Percentiles rank a stretch among this genome's conserved stretches.
phyloP scores from a whole-genome alignment of 2,329 filamentous ascomycete genomes.

The Fusarium sp. region DNA sequence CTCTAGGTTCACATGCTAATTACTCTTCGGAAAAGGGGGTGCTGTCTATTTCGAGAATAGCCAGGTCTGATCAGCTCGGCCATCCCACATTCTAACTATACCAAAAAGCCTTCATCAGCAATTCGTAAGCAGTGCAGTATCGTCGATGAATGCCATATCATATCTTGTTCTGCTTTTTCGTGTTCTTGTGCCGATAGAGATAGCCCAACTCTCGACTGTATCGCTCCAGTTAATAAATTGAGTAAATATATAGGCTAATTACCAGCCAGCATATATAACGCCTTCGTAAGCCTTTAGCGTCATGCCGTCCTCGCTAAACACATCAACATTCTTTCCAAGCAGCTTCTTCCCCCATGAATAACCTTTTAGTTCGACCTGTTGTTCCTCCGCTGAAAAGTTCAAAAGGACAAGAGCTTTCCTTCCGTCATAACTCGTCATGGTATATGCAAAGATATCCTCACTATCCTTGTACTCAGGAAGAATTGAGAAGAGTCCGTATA shows the following conservation, averaged over 20 bases:
- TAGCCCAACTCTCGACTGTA: no score
- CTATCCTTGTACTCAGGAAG: conserved; percentile 14
- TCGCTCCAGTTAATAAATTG: no score
- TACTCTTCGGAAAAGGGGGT: background rate
- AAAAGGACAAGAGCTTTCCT: conserved; percentile 36
- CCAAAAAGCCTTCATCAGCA: no score
- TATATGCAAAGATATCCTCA: conserved; percentile 38
- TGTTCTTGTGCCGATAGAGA: no score
- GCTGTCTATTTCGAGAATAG: background rate
- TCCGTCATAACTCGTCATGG: conserved; percentile 33
- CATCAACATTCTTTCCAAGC: background rate
- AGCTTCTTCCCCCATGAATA: conserved; percentile 7
- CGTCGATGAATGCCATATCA: no score
- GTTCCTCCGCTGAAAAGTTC: conserved; percentile 18
- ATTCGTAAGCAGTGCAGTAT: no score
- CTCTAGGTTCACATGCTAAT: background rate
- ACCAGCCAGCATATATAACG: background rate
- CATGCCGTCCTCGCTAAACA: background rate
- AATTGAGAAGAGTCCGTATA: conserved; percentile 26
- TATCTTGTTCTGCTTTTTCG: no score
- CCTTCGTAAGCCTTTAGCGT: background rate
- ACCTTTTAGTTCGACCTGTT: background rate
- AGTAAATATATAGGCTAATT: background rate
- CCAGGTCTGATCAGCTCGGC: background rate
- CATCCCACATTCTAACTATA: background rate